Conservation (phyloP, 108 stramenopile genomes). For the Skeletonema costatum region DNA sequence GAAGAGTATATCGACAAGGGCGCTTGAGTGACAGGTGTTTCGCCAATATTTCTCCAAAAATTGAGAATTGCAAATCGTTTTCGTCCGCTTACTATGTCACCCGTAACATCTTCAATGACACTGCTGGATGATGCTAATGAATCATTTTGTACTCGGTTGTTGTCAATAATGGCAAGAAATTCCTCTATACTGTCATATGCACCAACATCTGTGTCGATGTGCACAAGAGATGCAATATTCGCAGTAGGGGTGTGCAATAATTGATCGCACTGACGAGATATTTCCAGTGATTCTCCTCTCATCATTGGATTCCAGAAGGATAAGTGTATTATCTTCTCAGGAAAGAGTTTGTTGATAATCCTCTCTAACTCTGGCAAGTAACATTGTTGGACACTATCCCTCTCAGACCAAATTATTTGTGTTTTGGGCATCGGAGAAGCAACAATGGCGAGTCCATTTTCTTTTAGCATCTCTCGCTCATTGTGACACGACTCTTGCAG, state of each 20-base stretch:
- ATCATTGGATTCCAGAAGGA: slow-evolving; percentile 63
- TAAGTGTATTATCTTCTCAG: not conserved
- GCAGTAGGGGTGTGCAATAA: slow-evolving; percentile 31
- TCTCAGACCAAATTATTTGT: slow-evolving; percentile 7
- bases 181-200: slow-evolving; percentile 51
- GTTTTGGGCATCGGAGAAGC: not conserved
- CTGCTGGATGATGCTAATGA: slow-evolving; percentile 6
- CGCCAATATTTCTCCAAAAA: slow-evolving; percentile 47
- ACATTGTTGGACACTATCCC: slow-evolving; percentile 6
- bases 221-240: slow-evolving; percentile 49
- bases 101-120: not conserved
- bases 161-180: slow-evolving; percentile 44
- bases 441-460: slow-evolving; percentile 23
- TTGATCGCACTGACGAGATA: slow-evolving; percentile 2
- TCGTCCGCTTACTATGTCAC: slow-evolving; percentile 9
- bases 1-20: slow-evolving; percentile 51
- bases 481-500: slow-evolving; percentile 1
- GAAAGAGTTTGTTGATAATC: slow-evolving; percentile 14
- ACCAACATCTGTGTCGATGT: slow-evolving; percentile 67
- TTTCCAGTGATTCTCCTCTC: slow-evolving; percentile 46
- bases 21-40: slow-evolving; percentile 27
- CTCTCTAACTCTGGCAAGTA: slow-evolving; percentile 21
- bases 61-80: slow-evolving; percentile 59
- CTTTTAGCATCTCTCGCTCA: slow-evolving; percentile 14
- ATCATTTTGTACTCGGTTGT: slow-evolving; percentile 36